Percentiles rank a stretch among this genome's conserved stretches.
Conservation (phyloP, 2,329 filamentous ascomycete species). For the Aspergillus flavus region DNA sequence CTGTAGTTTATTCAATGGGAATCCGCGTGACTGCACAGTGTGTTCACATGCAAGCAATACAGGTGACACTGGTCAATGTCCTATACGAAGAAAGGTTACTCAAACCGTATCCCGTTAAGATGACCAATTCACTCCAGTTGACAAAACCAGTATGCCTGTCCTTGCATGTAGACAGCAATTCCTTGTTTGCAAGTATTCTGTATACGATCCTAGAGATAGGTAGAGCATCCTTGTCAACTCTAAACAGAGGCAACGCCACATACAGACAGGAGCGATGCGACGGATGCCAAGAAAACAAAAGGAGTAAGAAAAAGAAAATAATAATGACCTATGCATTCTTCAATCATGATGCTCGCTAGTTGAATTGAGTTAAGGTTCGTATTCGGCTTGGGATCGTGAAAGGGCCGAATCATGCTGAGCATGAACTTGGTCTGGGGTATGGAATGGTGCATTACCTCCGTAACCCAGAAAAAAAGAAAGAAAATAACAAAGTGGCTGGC, state of each 20-base stretch:
- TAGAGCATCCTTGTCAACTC: background rate
- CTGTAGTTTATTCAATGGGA: background rate
- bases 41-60: background rate
- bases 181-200: background rate
- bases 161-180: background rate
- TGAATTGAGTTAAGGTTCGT: background rate
- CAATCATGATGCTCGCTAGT: background rate
- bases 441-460: background rate
- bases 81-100: background rate
- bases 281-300: background rate
- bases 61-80: background rate
- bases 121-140: background rate
- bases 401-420: background rate
- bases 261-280: background rate
- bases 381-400: background rate
- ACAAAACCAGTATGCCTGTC: background rate
- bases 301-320: background rate
- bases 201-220: background rate
- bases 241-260: background rate
- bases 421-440: conserved; percentile 1
- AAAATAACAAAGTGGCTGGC: background rate
- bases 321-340: background rate
- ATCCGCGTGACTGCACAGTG: background rate
- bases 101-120: background rate
- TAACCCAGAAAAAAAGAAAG: background rate